Evolutionary conservation across 306 rosid genomes (phyloP).

Genomic region (Quercus variabilis): DNA sequence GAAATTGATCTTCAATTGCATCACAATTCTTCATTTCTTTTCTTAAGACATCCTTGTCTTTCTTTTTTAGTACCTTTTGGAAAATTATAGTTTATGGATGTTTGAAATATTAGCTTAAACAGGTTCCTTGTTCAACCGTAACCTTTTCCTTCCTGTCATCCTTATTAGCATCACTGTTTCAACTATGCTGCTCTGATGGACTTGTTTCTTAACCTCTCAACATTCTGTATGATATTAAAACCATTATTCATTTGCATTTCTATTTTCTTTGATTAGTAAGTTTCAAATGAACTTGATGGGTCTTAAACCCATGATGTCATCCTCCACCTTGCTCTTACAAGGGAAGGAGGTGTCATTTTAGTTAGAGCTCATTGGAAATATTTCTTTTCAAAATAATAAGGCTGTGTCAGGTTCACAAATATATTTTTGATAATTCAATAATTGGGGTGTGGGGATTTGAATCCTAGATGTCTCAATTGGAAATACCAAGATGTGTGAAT

Average conservation of each 20-base stretch:
- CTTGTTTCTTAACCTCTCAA: neutral
- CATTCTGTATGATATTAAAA: neutral
- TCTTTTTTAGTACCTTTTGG: neutral
- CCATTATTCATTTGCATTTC: neutral
- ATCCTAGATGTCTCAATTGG: too few relatives aligned
- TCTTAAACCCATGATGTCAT: too few relatives aligned
- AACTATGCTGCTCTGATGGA: neutral
- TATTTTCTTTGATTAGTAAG: neutral
- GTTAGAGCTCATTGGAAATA: too few relatives aligned
- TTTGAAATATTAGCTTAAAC: neutral
- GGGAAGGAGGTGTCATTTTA: too few relatives aligned
- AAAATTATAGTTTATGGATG: neutral
- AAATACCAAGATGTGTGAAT: too few relatives aligned
- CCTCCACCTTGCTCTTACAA: too few relatives aligned
- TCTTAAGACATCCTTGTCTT: neutral
- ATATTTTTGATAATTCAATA: too few relatives aligned
- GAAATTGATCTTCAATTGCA: neutral
- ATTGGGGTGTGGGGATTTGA: too few relatives aligned
- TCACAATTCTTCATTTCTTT: neutral
- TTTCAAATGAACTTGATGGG: too few relatives aligned
- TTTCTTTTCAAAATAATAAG: neutral
- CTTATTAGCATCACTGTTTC: neutral
- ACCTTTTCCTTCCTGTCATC: neutral
- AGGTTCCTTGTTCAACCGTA: too few relatives aligned
- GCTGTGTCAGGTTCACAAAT: neutral